These are phyloP conservation scores for Vickermania ingenoplastis DNA, from an alignment of 208 protist genomes.

Conservation along the genomic window DNA sequence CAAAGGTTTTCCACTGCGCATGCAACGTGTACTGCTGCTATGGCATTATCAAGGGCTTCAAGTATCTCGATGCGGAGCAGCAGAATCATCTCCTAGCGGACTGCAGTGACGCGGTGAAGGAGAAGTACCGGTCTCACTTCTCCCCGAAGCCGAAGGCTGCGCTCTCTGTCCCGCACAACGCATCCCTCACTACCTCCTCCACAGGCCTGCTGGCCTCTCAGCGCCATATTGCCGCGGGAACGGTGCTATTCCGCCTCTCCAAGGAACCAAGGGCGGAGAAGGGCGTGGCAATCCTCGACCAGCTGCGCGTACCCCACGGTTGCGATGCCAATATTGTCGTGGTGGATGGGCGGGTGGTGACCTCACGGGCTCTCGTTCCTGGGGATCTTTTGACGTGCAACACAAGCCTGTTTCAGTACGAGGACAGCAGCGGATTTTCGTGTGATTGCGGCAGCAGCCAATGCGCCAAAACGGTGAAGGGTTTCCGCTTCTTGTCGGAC, in stretches of 20 bases:
- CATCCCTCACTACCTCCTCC: slow-evolving; percentile 22
- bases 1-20: slow-evolving; percentile 65
- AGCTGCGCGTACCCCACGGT: slow-evolving; percentile 37
- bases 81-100: slow-evolving; percentile 56
- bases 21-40: slow-evolving; percentile 79
- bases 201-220: slow-evolving; percentile 41
- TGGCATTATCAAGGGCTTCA: slow-evolving; percentile 72
- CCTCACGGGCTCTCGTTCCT: slow-evolving; percentile 30
- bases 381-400: slow-evolving; percentile 66
- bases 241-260: slow-evolving; percentile 34
- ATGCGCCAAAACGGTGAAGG: slow-evolving; percentile 23
- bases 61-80: slow-evolving; percentile 57
- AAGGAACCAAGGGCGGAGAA: slow-evolving; percentile 15
- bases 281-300: slow-evolving; percentile 11
- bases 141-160: slow-evolving; percentile 14
- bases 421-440: slow-evolving; percentile 18
- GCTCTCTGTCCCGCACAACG: slow-evolving; percentile 16
- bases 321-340: slow-evolving; percentile 70
- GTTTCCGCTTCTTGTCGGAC: slow-evolving; percentile 31
- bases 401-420: slow-evolving; percentile 47
- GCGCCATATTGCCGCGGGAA: slow-evolving; percentile 41
- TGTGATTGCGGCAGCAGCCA: slow-evolving; percentile 37
- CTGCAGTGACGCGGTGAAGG: slow-evolving; percentile 52
- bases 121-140: slow-evolving; percentile 43
- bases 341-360: slow-evolving; percentile 49